A percentile compares a stretch with the other conserved stretches of the same genome.
These are phyloP conservation scores for Blastobotrys chiropterorum DNA, from an alignment of 805 yeast species.

Conservation along the genomic window DNA sequence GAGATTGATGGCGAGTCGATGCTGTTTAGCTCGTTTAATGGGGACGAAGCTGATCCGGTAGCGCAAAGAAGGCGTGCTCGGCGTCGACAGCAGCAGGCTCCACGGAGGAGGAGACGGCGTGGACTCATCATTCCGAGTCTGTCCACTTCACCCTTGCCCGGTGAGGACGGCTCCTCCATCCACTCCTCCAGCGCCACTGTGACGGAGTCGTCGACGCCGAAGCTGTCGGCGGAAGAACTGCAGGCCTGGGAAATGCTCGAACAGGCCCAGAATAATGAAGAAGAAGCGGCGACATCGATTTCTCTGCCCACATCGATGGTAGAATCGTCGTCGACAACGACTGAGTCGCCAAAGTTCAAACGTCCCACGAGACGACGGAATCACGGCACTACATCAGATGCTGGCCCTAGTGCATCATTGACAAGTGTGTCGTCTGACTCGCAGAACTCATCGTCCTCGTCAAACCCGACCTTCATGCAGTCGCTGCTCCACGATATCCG, in stretches of 20 bases:
- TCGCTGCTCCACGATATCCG: conserved; percentile 23
- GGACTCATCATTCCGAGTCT: not conserved
- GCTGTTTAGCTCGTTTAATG: not conserved
- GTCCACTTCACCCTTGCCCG: conserved; percentile 1
- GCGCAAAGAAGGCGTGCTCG: not conserved
- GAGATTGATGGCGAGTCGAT: conserved; percentile 12
- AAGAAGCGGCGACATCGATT: conserved; percentile 1
- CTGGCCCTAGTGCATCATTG: not conserved
- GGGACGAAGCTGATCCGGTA: not conserved
- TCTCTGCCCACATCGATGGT: conserved; percentile 11
- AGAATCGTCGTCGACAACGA: conserved; percentile 4
- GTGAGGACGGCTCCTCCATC: not conserved
- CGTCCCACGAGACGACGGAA: conserved; percentile 20
- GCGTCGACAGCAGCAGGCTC: not conserved
- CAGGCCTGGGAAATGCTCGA: conserved; percentile 30
- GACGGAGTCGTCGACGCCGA: not conserved
- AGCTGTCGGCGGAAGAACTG: conserved; percentile 17
- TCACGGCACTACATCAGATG: not conserved
- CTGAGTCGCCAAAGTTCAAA: conserved; percentile 20
- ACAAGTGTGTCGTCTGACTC: not conserved
- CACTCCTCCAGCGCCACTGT: not conserved
- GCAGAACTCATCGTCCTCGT: not conserved
- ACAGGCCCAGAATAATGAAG: conserved; percentile 17
- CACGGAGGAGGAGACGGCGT: conserved; percentile 1
- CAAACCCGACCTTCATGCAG: conserved; percentile 16